Base-by-base conservation (phyloP, 108 stramenopile genomes). In the Aurantiochytrium sp. region DNA sequence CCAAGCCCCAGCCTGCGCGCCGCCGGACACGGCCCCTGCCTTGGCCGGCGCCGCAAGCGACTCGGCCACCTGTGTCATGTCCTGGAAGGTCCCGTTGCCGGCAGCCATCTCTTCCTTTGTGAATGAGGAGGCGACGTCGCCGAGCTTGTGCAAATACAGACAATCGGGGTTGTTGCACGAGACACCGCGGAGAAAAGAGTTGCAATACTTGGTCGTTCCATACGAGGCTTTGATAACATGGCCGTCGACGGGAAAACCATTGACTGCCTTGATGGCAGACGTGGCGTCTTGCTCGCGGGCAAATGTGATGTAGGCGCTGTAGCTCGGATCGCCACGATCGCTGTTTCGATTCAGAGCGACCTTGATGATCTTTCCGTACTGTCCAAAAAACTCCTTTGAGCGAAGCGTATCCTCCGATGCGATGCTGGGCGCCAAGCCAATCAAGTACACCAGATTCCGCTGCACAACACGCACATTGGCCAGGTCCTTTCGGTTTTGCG, bases 141-240 rank as follows among this genome's bases (percentile, higher is more conserved):
- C 99, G 95, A 98, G 95, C 72, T 96, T 92, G 90, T 99, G 99
- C 29, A 99, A 90, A 89, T 98, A 99, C 57, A 98, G 96, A 90
- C 99, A 99, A 60, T 99, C 99, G 35, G 98, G 98, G 89, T 99
- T 99, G 90, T 96, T 97, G 92, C 99, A 99, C 23, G 97, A 95
- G 28, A 97, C 95, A 90, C 95, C 96, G 87, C 97, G 97, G 89
- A 99, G 97, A 91, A 98, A 98, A 44, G 96, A 96, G 29, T 97
- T 96, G 91, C 99, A 99, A 89, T 98, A 99, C 94, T 99, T 99
- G 29, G 96, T 98, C 29, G 99, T 99, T 44, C 99, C 99, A 88
- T 97, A 99, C n/a, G 96, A 97, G 29, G 97, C 96, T 23, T 89
- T 89, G 72, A 99, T 91, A 87, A 95, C 96, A 25, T 97, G 94